phyloP scores from a whole-genome alignment of 176 grass and related monocot species.

The Stipa capillata region DNA sequence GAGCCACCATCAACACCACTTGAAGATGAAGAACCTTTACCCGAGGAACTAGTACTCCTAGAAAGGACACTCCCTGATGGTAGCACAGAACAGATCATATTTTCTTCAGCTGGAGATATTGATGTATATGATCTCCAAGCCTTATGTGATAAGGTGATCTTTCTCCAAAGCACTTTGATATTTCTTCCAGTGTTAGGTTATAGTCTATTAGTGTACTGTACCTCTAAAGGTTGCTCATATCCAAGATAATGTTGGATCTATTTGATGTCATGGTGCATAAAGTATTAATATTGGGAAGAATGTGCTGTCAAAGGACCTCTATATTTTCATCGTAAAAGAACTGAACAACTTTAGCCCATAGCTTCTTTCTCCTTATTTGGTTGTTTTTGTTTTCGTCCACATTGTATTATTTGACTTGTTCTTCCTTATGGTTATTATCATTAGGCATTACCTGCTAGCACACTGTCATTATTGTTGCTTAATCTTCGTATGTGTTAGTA shows the following conservation, averaged over 20 bases:
- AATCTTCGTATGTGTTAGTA: no score
- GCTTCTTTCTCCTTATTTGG: neutral
- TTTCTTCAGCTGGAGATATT: slow-evolving; percentile 83
- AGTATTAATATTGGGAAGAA: neutral
- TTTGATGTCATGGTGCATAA: neutral
- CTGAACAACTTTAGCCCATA: neutral
- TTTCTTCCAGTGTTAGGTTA: slow-evolving; percentile 17
- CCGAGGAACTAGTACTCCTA: slow-evolving; percentile 57
- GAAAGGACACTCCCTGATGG: slow-evolving; percentile 76
- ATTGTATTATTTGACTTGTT: neutral
- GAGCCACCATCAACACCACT: slow-evolving; percentile 48
- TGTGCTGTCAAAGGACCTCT: neutral
- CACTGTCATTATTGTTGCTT: no score
- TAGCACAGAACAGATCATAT: slow-evolving; percentile 77
- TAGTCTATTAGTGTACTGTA: neutral
- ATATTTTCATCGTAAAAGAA: neutral
- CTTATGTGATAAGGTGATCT: slow-evolving; percentile 81
- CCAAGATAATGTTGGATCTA: neutral
- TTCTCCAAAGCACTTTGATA: neutral
- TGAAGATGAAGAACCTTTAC: slow-evolving; percentile 78
- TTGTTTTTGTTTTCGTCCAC: neutral
- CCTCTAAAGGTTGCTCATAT: neutral
- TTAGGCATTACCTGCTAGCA: neutral
- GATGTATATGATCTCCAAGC: slow-evolving; percentile 83
- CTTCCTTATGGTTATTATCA: neutral